Percentiles rank a stretch among this genome's conserved stretches.
Conservation (phyloP, 2,329 filamentous ascomycete species). For the Fusarium incarnatum region DNA sequence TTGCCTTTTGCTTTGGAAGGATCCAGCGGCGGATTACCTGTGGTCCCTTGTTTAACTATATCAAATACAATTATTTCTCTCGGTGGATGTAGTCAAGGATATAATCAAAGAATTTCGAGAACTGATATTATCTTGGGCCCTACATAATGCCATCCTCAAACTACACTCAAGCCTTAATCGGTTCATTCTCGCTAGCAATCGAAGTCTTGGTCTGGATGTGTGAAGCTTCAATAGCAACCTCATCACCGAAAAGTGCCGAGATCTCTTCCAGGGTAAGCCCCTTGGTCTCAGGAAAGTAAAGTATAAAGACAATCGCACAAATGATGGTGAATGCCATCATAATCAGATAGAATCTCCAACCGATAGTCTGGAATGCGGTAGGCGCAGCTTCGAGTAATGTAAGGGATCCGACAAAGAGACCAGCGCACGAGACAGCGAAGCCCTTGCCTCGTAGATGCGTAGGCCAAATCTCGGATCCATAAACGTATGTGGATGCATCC, state of each 20-base stretch:
- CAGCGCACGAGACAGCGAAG: not conserved
- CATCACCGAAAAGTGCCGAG: not conserved
- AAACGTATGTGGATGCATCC: conserved; percentile 2
- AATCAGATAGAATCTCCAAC: not conserved
- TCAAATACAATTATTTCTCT: not conserved
- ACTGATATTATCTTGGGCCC: accelerated
- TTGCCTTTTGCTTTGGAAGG: conserved; percentile 21
- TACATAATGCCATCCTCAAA: too few species aligned
- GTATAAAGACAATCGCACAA: not conserved
- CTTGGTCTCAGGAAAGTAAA: not conserved
- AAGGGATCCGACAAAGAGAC: not conserved
- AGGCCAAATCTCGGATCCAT: conserved; percentile 4
- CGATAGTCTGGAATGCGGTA: not conserved
- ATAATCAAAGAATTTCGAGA: not conserved
- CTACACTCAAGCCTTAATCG: not conserved
- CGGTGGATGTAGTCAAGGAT: not conserved
- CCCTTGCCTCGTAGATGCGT: not conserved
- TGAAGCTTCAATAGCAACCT: not conserved
- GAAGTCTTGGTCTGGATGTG: not conserved
- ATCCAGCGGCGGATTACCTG: conserved; percentile 9
- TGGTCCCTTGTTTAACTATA: conserved; percentile 15
- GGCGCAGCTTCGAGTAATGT: not conserved
- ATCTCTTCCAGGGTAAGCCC: not conserved
- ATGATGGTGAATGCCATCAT: conserved; percentile 4
- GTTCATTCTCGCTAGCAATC: not conserved